A percentile compares a stretch with the other conserved stretches of the same genome.
These are phyloP conservation scores for Gnomoniopsis smithogilvyi DNA, from an alignment of 2,329 filamentous ascomycete genomes.

Conservation along the genomic window DNA sequence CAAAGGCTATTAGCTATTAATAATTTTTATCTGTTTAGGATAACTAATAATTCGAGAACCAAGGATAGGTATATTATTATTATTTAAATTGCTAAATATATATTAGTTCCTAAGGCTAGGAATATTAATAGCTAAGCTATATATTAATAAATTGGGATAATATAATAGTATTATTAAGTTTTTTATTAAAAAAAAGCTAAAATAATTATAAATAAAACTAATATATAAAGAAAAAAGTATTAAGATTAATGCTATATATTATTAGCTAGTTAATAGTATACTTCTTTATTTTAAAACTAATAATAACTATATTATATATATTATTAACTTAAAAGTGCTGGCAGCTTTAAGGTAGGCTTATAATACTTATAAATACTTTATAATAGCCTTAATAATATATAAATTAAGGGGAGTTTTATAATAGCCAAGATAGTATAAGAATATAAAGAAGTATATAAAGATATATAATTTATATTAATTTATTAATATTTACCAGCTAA, in stretches of 20 bases:
- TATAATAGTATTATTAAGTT: background rate
- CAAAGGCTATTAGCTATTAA: too few relatives aligned
- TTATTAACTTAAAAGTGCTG: background rate
- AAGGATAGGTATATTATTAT: background rate
- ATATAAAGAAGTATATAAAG: background rate
- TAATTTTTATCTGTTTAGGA: too few relatives aligned
- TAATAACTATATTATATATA: background rate
- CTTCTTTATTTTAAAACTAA: too few relatives aligned
- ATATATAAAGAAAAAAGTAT: background rate
- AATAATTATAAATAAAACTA: background rate
- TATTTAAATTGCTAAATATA: background rate
- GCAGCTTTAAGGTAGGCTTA: background rate
- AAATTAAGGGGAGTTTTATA: background rate
- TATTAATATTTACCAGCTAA: background rate
- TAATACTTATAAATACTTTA: background rate
- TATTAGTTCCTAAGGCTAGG: background rate
- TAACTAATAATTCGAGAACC: background rate
- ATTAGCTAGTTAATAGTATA: background rate
- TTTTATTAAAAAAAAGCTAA: background rate
- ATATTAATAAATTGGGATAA: background rate
- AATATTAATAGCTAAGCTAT: background rate
- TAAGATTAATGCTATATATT: background rate
- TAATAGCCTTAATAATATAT: background rate
- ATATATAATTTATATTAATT: background rate
- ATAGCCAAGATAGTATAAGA: background rate